Evolutionary conservation across 768 basidiomycete genomes (phyloP), one percentile per base, ranked within the genome.

Genomic region (Lactarius psammicola): DNA sequence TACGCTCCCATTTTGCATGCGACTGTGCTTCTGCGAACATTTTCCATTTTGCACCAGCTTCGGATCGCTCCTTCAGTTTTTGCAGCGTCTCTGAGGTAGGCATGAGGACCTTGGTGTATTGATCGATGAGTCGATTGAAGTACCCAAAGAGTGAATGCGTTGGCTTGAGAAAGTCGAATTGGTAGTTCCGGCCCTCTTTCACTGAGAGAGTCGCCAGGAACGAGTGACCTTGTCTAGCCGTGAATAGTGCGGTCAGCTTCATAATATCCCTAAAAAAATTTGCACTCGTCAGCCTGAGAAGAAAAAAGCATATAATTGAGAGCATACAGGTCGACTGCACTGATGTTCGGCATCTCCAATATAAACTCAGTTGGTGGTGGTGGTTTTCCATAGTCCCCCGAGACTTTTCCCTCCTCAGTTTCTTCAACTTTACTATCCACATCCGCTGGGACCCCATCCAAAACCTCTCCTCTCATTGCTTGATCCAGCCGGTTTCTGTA

Each of bases 41-140:
- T 69, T 84, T 87, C 87, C 93, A 92, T 60, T 87, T 85, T 8
- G 89, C 84, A 54, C 82, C 84, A 49, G 86, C 80, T 70, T 87
- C 80, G 7, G 86, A 79, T 54, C 87, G 83, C 46, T 84, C 85
- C 70, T 87, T 85, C 64, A 98, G 75, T 70, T 84, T 81, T 70
- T 85, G 87, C 74, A 96, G 78, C 65, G 79, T 81, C 70, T 92
- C 92, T 74, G 85, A 85, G 69, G 84, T 85, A 61, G 97, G 94
- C 65, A 93, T 83, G 71, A 98, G 80, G 69, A 98, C 85, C 79
- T 90, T 95, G 67, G 87, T 86, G 78, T 99, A 98, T 75, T 96
- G 94, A 72, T 98, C 95, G 70, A 98, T 94, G 77, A 98, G 85
- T 71, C 92, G 88, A 76, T 98, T 98, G 81, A 98, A 99, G 78